Evolutionary conservation across 805 yeast genomes (phyloP).

Genomic region (Nakazawaea molendinolei): DNA sequence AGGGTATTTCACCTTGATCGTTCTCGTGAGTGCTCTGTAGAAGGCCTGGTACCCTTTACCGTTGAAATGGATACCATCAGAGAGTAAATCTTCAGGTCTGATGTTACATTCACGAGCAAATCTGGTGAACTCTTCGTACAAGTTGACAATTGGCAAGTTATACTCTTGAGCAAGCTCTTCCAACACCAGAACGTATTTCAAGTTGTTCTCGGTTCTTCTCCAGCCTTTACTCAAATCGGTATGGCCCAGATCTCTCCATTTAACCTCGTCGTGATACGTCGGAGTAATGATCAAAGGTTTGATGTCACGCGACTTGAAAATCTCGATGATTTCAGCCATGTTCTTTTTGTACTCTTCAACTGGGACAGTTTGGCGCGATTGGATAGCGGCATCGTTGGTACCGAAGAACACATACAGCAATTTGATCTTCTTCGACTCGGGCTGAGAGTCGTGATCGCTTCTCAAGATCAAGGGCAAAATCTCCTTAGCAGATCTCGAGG

Average conservation of each 20-base stretch:
- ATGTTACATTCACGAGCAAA: constrained; percentile 25
- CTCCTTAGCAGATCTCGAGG: constrained; percentile 48
- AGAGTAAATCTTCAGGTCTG: constrained; percentile 11
- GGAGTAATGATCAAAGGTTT: constrained; percentile 61
- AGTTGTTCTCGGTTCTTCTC: constrained; percentile 38
- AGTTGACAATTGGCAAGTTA: constrained; percentile 51
- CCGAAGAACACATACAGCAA: constrained; percentile 66
- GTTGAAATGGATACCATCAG: constrained; percentile 54
- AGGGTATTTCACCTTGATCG: constrained; percentile 39
- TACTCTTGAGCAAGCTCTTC: constrained; percentile 34
- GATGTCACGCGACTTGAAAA: constrained; percentile 35
- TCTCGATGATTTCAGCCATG: constrained; percentile 32
- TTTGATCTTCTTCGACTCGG: constrained; percentile 27
- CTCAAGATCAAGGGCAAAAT: constrained; percentile 44
- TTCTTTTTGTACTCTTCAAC: constrained; percentile 45
- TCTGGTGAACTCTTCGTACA: constrained; percentile 36
- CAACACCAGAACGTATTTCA: constrained; percentile 45
- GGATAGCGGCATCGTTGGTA: constrained; percentile 61
- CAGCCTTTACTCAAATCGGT: constrained; percentile 27
- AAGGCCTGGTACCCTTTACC: constrained; percentile 46
- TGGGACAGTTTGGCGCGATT: constrained; percentile 45
- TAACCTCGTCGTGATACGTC: constrained; percentile 39
- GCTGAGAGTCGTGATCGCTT: constrained; percentile 32
- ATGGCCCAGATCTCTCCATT: constrained; percentile 33
- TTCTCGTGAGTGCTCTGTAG: constrained; percentile 34